A percentile compares a stretch with the other conserved stretches of the same genome.
Conservation (phyloP, 2,329 filamentous ascomycete genomes). For the Pestalotiopsis sp. region DNA sequence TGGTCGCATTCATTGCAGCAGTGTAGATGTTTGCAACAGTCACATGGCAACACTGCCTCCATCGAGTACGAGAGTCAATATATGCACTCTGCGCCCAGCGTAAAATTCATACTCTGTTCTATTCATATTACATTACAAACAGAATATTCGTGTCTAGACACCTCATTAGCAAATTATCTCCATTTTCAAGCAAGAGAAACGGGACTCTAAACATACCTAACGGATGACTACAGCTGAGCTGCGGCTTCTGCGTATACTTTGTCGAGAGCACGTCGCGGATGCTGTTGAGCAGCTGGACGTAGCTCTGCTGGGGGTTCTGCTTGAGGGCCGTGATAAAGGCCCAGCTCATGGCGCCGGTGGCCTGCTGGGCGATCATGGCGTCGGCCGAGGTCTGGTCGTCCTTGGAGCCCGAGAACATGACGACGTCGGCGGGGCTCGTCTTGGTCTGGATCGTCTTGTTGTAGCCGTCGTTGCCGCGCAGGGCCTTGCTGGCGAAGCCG, state of each 20-base stretch:
- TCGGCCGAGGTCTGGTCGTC: slow-evolving; percentile 96
- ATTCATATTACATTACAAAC: slow-evolving; percentile 7
- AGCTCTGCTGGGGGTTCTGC: slow-evolving; percentile 98
- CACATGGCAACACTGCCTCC: not conserved
- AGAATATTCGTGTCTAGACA: slow-evolving; percentile 6
- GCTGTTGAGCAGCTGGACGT: slow-evolving; percentile 93
- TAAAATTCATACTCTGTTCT: not conserved
- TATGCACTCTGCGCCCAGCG: not conserved
- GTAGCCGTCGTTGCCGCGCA: slow-evolving; percentile 78
- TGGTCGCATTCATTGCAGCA: not conserved
- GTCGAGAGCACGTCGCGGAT: slow-evolving; percentile 88
- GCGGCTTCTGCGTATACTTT: slow-evolving; percentile 93
- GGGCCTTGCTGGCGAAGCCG: slow-evolving; percentile 87
- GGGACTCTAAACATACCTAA: slow-evolving; percentile 63
- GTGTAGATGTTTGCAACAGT: not conserved
- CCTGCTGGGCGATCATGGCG: slow-evolving; percentile 83
- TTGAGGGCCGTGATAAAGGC: slow-evolving; percentile 91
- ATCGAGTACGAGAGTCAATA: not conserved
- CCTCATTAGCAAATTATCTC: not conserved
- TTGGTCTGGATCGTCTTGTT: slow-evolving; percentile 83
- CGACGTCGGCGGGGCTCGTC: slow-evolving; percentile 90
- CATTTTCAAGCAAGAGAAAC: no score
- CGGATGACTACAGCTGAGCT: slow-evolving; percentile 95
- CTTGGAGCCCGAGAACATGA: slow-evolving; percentile 98
- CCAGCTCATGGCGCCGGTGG: slow-evolving; percentile 97